phyloP scores from a whole-genome alignment of 2,329 filamentous ascomycete species.

The Aspergillus japonicus region DNA sequence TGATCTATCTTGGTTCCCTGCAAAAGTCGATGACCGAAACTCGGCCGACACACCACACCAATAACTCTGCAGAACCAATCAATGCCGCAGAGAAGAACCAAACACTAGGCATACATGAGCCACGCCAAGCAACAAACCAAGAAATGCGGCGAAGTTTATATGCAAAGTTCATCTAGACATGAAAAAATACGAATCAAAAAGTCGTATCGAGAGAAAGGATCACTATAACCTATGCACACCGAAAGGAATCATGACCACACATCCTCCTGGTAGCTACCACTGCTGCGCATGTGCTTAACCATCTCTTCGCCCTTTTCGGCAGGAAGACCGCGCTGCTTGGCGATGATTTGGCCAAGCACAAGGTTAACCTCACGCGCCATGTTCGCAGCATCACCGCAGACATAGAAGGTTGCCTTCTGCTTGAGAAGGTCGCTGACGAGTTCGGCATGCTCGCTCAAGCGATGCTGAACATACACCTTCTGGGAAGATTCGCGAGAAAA shows the following conservation, averaged over 20 bases:
- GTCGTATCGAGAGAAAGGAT: constrained; percentile 18
- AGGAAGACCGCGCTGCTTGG: constrained; percentile 76
- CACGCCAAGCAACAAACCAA: constrained; percentile 21
- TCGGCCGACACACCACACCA: constrained; percentile 7
- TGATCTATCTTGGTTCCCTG: constrained; percentile 4
- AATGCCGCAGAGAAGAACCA: constrained; percentile 7
- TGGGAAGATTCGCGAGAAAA: constrained; percentile 86
- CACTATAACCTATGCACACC: constrained; percentile 14
- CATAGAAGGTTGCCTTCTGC: constrained; percentile 89
- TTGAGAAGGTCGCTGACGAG: constrained; percentile 84
- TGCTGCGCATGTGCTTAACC: constrained; percentile 92
- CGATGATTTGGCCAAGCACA: constrained; percentile 81
- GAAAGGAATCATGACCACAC: constrained; percentile 58
- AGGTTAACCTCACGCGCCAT: constrained; percentile 94
- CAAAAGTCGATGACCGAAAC: not conserved
- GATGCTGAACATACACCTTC: constrained; percentile 97
- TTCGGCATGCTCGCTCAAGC: constrained; percentile 76
- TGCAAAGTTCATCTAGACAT: constrained; percentile 30
- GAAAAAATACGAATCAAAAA: constrained; percentile 21
- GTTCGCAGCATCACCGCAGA: constrained; percentile 95
- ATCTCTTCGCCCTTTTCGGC: constrained; percentile 91
- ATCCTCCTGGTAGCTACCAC: constrained; percentile 92
- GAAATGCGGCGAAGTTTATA: constrained; percentile 26
- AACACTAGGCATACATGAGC: constrained; percentile 22
- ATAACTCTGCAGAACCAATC: constrained; percentile 5